Evolutionary conservation across 352 stramenopile genomes (phyloP), one percentile per base, ranked within the genome.

Genomic region (Globisporangium sylvaticum): DNA sequence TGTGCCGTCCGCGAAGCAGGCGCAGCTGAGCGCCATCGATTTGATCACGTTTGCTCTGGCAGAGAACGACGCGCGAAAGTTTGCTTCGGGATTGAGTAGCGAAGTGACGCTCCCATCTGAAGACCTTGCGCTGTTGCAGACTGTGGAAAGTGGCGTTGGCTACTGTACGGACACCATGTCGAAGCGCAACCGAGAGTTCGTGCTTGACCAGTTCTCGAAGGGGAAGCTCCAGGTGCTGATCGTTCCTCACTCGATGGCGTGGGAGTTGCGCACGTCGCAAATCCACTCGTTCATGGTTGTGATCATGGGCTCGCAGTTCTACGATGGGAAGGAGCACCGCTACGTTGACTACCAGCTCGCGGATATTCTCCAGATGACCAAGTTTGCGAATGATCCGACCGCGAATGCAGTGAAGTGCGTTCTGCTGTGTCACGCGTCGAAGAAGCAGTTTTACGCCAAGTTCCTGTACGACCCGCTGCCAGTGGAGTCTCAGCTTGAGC

Each of bases 401-500:
- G 74, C 18, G 80, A 96, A 75, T 22, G 88, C 81, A 44, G 95
- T 94, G 9, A 98, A 98, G 64, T 98, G 90, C 68, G 87, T 99
- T 0, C 81, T 99, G 18, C 85, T 99, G 48, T 99, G 96, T 65
- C 97, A 99, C 67, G 84, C 92, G 15, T 94, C 96, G 0, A 99
- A 99, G 77, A 99, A 99, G 72, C 97, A 98, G 66, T 98, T 98
- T 67, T 92, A 99, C 57, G 98, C 98, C 29, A 98, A 98, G 70
- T 97, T 99, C 64, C 70, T 99, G n/a, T 98, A 99, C 75, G 98
- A 99, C 42, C 97, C 98, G 10, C 75, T 99, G n/a, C 97, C 98
- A 3, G 95, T 99, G 42, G 98, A 99, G 82, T 99, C 92, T 58
- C 97, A 99, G 74, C 78, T 99, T 7, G 96, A 99, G 75, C 94